Base-by-base conservation (phyloP, 306 rosid genomes). In the Lathyrus oleraceus region DNA sequence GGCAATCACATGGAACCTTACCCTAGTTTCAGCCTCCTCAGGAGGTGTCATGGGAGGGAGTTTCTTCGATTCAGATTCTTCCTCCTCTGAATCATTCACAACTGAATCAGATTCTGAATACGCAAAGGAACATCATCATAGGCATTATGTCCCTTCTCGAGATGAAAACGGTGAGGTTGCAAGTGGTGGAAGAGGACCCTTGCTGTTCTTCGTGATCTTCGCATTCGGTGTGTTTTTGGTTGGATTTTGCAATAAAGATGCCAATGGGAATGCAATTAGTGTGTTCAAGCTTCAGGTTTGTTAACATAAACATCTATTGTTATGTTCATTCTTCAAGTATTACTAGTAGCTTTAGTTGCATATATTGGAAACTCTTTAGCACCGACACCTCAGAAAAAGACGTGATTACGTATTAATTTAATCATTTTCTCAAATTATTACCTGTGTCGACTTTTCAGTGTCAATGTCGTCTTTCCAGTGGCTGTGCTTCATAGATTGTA, bases 31-130 rank as follows among this genome's bases (percentile, higher is more conserved):
- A 32, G 79, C 82, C 36, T 52, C 78, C 2, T 73, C 82, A 1
- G 79, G 79, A 21, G 82, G 82, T 10, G 71, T 51, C 5, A 61
- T 53, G 67, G 82, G 82, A 60, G 82, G 82, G 19, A 67, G 70
- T 35, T 79, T 79, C 75, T 79, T 79, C 25, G 11, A 73, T 30
- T 79, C 79, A n/a, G 78, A 72, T 53, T 78, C 78, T 66, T 78
- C 70, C 9, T 71, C 78, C 20, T 58, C 73, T 0, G 42, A 48
- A 35, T 57, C 60, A 35, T 56, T 35, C 61, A 21, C 20, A 35
- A 52, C 10, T 40, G 60, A 70, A 8, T 65, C 71, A 1, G 67
- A 64, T 2, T 11, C 32, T 38, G 10, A 48, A 8, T 23, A 4
- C 1, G 21, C 0, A 56, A 21, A 0, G 25, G 23, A 30, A 23